These are phyloP conservation scores for Annona cherimola DNA, from an alignment of 164 flowering plant species.

Conservation along the genomic window DNA sequence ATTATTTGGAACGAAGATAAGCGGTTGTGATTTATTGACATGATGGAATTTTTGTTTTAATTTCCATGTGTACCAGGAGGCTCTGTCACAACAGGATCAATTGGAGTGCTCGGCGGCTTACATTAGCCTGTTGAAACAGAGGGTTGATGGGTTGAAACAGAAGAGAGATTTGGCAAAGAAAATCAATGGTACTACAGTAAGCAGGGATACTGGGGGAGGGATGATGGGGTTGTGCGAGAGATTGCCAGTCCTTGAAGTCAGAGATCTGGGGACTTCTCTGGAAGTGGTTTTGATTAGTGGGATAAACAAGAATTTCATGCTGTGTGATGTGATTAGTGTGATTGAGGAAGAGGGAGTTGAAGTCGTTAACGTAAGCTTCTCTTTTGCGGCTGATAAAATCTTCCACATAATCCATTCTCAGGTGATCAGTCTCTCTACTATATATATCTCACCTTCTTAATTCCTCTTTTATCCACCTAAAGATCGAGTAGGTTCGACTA, in stretches of 20 bases:
- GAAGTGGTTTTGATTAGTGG: slow-evolving; percentile 42
- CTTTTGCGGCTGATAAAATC: slow-evolving; percentile 25
- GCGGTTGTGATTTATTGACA: too few relatives aligned
- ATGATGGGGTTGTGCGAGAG: not conserved
- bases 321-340: slow-evolving; percentile 33
- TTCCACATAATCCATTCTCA: slow-evolving; percentile 44
- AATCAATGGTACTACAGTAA: not conserved
- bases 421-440: slow-evolving; percentile 16
- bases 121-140: slow-evolving; percentile 26
- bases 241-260: slow-evolving; percentile 39
- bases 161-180: slow-evolving; percentile 22
- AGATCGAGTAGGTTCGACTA: too few relatives aligned
- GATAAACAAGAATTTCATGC: slow-evolving; percentile 32
- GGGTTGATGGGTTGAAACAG: slow-evolving; percentile 26
- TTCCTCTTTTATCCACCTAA: not conserved
- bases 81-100: slow-evolving; percentile 29
- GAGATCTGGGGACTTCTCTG: slow-evolving; percentile 31
- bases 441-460: not conserved
- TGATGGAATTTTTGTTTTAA: too few relatives aligned
- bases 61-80: slow-evolving; percentile 13
- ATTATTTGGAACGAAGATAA: too few relatives aligned
- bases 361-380: slow-evolving; percentile 36
- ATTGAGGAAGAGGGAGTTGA: slow-evolving; percentile 50
- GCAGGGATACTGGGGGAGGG: not conserved
- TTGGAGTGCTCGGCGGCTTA: slow-evolving; percentile 29